phyloP scores from a whole-genome alignment of 148 eudicot species.

The Dianthus caryophyllus region DNA sequence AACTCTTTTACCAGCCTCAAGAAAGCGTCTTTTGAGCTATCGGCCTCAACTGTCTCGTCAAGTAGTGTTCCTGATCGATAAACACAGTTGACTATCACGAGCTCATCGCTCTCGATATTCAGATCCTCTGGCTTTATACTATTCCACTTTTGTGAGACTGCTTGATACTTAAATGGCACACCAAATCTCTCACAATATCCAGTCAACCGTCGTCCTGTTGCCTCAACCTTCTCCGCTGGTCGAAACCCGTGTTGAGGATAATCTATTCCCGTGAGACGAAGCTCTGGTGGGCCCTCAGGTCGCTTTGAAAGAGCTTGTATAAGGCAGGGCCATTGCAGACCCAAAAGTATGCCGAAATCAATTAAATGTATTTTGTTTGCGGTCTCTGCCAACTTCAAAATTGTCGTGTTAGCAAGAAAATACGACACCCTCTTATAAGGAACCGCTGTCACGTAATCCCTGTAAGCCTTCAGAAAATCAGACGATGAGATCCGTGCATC shows the following conservation, averaged over 20 bases:
- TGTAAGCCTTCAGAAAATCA: constrained; percentile 30
- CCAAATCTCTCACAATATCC: constrained; percentile 45
- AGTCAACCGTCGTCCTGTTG: constrained; percentile 40
- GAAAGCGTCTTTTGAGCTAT: constrained; percentile 48
- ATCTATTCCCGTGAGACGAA: constrained; percentile 45
- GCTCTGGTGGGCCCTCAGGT: constrained; percentile 35
- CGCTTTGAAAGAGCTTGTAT: constrained; percentile 33
- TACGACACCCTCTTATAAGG: constrained; percentile 34
- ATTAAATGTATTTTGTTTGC: constrained; percentile 38
- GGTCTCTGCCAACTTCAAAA: constrained; percentile 24
- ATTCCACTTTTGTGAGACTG: constrained; percentile 37
- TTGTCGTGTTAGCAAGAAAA: constrained; percentile 24
- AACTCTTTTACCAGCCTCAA: constrained; percentile 35
- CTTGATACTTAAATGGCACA: constrained; percentile 42
- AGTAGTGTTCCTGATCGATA: constrained; percentile 33
- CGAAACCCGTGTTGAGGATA: constrained; percentile 47
- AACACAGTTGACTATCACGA: constrained; percentile 42
- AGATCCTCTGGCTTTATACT: constrained; percentile 34
- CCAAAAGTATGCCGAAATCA: constrained; percentile 39
- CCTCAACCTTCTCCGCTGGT: constrained; percentile 41
- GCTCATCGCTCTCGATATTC: constrained; percentile 30
- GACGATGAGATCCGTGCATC: constrained; percentile 31
- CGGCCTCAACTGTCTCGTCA: constrained; percentile 40
- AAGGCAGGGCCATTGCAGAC: constrained; percentile 43
- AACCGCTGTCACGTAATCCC: constrained; percentile 26